Evolutionary conservation across 2,329 filamentous ascomycete genomes (phyloP).

Genomic region (Epicoccum nigrum): DNA sequence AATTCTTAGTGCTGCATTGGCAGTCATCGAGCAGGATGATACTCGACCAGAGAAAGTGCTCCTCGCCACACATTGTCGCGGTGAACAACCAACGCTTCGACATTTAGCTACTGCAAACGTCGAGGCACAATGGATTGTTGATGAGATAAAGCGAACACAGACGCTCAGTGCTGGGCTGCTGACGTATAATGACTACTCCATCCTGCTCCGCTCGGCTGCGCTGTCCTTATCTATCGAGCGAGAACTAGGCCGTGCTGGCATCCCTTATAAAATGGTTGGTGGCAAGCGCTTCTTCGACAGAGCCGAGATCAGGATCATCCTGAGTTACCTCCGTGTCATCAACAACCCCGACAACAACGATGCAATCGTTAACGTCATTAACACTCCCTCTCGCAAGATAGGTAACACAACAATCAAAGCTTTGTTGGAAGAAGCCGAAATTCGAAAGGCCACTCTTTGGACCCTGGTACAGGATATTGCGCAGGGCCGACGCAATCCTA

Average conservation of each 20-base stretch:
- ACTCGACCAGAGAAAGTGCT: slow-evolving; percentile 80
- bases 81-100: slow-evolving; percentile 80
- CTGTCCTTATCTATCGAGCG: slow-evolving; percentile 87
- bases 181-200: slow-evolving; percentile 77
- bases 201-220: slow-evolving; percentile 82
- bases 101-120: slow-evolving; percentile 70
- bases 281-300: slow-evolving; percentile 92
- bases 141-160: slow-evolving; percentile 75
- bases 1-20: slow-evolving; percentile 79
- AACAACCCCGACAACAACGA: slow-evolving; percentile 87
- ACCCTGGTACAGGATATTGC: slow-evolving; percentile 66
- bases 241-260: slow-evolving; percentile 77
- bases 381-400: slow-evolving; percentile 79
- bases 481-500: slow-evolving; percentile 58
- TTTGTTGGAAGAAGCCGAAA: slow-evolving; percentile 78
- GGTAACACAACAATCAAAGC: slow-evolving; percentile 78
- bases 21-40: slow-evolving; percentile 89
- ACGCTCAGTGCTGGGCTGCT: slow-evolving; percentile 76
- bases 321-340: slow-evolving; percentile 88
- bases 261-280: slow-evolving; percentile 91
- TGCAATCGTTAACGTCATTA: slow-evolving; percentile 81
- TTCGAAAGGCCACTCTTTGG: slow-evolving; percentile 75
- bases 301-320: slow-evolving; percentile 80
- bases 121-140: slow-evolving; percentile 88
- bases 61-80: slow-evolving; percentile 78